A percentile compares a stretch with the other conserved stretches of the same genome.
phyloP scores from a whole-genome alignment of 164 flowering plant species.

The Brasenia schreberi region DNA sequence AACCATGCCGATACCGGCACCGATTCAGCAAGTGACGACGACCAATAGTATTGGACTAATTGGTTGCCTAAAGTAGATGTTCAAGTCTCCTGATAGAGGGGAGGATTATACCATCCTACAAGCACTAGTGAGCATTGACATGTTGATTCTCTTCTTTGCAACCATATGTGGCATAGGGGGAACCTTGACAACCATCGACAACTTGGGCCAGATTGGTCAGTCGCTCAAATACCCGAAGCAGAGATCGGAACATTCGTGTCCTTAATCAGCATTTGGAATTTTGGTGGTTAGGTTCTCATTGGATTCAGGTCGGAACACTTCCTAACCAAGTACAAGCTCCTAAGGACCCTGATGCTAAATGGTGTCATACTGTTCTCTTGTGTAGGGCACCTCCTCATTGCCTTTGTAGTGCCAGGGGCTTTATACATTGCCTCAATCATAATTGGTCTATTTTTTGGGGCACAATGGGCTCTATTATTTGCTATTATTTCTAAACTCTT shows the following conservation, averaged over 20 bases:
- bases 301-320: constrained; percentile 43
- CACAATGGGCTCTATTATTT: constrained; percentile 40
- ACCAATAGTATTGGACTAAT: background rate
- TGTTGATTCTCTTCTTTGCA: constrained; percentile 43
- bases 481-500: constrained; percentile 53
- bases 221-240: constrained; percentile 28
- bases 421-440: constrained; percentile 44
- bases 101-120: constrained; percentile 57
- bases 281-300: constrained; percentile 30
- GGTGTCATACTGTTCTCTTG: constrained; percentile 28
- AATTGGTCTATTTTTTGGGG: constrained; percentile 48
- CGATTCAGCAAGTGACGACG: too few species aligned
- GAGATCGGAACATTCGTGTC: constrained; percentile 46
- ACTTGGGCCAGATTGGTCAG: constrained; percentile 53
- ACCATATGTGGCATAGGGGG: constrained; percentile 48
- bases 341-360: constrained; percentile 41
- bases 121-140: constrained; percentile 47
- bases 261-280: constrained; percentile 58
- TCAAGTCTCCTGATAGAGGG: constrained; percentile 41
- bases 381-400: constrained; percentile 44
- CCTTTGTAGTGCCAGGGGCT: constrained; percentile 28
- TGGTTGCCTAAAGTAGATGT: background rate
- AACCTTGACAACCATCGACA: constrained; percentile 47
- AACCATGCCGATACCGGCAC: too few species aligned
- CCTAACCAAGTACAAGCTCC: constrained; percentile 30